Evolutionary conservation across 495 filamentous ascomycete species (phyloP), one percentile per base, ranked within the genome.

Genomic region (Aspergillus egyptiacus): DNA sequence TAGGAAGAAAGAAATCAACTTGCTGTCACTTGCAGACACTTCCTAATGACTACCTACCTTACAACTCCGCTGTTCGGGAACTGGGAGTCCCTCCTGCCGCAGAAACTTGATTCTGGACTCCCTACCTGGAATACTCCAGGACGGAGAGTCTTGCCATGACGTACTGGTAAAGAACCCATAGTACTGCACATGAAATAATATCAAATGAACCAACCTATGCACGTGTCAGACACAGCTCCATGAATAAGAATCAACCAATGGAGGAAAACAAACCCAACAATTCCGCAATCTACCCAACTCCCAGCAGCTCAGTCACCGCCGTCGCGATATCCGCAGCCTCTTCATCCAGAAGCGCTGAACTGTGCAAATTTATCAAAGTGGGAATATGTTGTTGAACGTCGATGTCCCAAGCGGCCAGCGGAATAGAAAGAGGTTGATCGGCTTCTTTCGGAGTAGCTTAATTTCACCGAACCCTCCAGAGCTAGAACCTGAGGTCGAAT

Each of bases 271-370:
- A 30, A 45, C 30, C 32, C 23, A 38, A 35, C 43, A 35, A 28
- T 6, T 7, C 33, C 3, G 40, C 24, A 18, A 41, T 17, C 20
- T 44, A 35, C 19, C 39, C 38, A 27, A 50, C 6, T 23, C 31
- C 37, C 8, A 43, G 15, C 9, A 50, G 23, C 14, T 44, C 31
- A 24, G 28, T 24, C 4, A 43, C 48, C 2, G 31, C 31, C 9
- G 2, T 35, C 2, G 48, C 39, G 14, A 25, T 24, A 18, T 19
- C n/a, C 13, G 20, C 39, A 14, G 39, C 30, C 22, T 14, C 10
- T 10, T 27, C n/a, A 43, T 50, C 48, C 11, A 39, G 48, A 17
- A 50, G 38, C 48, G 39, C 43, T 20, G 33, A 44, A 50, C 2
- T 8, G 18, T 43, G 33, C 9, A 50, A 19, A 43, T 27, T 13